Percentiles rank a stretch among this genome's conserved stretches.
phyloP scores from a whole-genome alignment of 805 yeast genomes.

The Candida manassasensis region DNA sequence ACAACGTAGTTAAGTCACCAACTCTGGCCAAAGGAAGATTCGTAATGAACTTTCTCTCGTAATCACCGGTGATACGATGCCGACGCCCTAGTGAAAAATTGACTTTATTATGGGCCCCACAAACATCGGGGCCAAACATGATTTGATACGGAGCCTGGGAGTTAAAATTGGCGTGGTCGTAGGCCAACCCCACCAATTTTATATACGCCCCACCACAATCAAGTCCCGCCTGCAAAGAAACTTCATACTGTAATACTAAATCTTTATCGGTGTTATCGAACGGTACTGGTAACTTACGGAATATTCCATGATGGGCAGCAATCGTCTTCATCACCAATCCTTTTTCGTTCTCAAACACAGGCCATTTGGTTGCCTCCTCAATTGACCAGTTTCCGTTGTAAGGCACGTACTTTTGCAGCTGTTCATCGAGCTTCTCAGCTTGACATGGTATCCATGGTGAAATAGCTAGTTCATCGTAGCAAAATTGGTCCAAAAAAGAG shows the following conservation, averaged over 20 bases:
- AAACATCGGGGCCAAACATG: constrained; percentile 93
- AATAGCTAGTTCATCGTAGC: constrained; percentile 15
- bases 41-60: constrained; percentile 64
- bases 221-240: constrained; percentile 73
- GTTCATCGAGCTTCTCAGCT: constrained; percentile 46
- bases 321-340: constrained; percentile 74
- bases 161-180: constrained; percentile 46
- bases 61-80: constrained; percentile 48
- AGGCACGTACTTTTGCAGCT: constrained; percentile 24
- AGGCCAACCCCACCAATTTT: constrained; percentile 52
- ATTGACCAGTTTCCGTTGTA: constrained; percentile 76
- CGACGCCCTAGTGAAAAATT: constrained; percentile 67
- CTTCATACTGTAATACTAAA: constrained; percentile 84
- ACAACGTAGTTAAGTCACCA: constrained; percentile 57
- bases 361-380: constrained; percentile 46
- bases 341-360: constrained; percentile 61
- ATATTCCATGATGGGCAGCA: constrained; percentile 81
- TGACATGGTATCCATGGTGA: constrained; percentile 50
- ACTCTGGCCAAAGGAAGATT: constrained; percentile 64
- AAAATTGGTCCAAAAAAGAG: constrained; percentile 66
- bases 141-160: constrained; percentile 71
- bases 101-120: constrained; percentile 76
- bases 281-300: constrained; percentile 52
- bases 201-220: constrained; percentile 89
- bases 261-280: constrained; percentile 59